Evolutionary conservation across 1,284 basidiomycete species (phyloP).

Genomic region (Ganoderma lucidum): DNA sequence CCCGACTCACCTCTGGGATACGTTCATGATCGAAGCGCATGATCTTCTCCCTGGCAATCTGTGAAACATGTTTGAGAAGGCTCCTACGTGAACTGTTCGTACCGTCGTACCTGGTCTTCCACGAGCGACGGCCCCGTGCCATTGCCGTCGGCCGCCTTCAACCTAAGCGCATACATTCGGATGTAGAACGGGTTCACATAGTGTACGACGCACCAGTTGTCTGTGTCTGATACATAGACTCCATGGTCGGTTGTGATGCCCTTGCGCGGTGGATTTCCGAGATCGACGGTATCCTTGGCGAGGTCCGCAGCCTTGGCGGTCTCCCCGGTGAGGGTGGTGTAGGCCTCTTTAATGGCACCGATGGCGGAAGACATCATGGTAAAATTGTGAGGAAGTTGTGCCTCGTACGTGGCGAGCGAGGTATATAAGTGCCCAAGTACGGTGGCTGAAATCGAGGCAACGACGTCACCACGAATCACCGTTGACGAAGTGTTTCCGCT

Average conservation of each 20-base stretch:
- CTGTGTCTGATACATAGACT: conserved; percentile 64
- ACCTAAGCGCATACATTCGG: conserved; percentile 46
- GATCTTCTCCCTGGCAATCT: conserved; percentile 73
- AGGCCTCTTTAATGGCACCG: conserved; percentile 38
- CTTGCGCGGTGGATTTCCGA: conserved; percentile 40
- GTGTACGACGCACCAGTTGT: conserved; percentile 62
- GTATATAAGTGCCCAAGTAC: background rate
- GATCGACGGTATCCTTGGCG: conserved; percentile 50
- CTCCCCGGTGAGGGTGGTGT: conserved; percentile 39
- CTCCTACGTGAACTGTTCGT: background rate
- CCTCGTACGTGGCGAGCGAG: background rate
- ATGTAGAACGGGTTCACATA: background rate
- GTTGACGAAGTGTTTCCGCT: conserved; percentile 23
- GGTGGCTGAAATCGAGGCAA: background rate
- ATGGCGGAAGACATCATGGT: conserved; percentile 34
- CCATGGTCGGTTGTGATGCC: conserved; percentile 71
- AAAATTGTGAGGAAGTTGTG: background rate
- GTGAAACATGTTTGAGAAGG: background rate
- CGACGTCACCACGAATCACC: conserved; percentile 30
- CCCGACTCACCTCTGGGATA: conserved; percentile 71
- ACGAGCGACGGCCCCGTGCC: conserved; percentile 62
- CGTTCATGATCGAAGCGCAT: conserved; percentile 85
- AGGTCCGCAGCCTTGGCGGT: conserved; percentile 57
- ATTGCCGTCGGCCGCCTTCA: conserved; percentile 56
- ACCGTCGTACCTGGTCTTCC: conserved; percentile 58